Evolutionary conservation across 1,139 yeast species (phyloP), one percentile per base, ranked within the genome.

Genomic region (Saccharomyces hybrid): DNA sequence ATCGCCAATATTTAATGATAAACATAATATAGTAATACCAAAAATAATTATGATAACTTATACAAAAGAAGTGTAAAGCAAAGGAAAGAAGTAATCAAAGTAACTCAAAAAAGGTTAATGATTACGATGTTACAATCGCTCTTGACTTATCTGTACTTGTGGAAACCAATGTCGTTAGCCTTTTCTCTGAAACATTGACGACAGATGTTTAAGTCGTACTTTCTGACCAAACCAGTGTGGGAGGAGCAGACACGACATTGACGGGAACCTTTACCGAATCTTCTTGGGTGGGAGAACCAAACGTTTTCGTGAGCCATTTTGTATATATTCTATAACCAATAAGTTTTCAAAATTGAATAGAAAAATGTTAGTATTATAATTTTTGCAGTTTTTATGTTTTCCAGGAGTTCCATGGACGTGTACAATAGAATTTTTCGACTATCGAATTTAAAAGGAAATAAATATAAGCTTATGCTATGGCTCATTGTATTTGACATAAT

Each of bases 111-210:
- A 50, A 44, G 52, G 32, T n/a, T n/a, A 25, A 46, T 46, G 28
- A 46, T 23, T 46, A 27, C 31, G 9, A 46, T 46, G 16, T 46
- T 46, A 13, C 23, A 5, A 26, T n/a, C 30, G 5, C 16, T 7
- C 11, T 46, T 25, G 44, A 34, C 42, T 86, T 89, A 90, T 84
- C 97, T 93, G 93, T 81, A 88, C 84, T 95, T 95, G 93, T 83
- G 79, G 96, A 95, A 95, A 77, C 99, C 99, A 76, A 95, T 95
- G 81, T 93, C 98, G 78, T 83, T 78, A 73, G 99, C 99, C 83
- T 85, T 91, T 83, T 95, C 99, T 86, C 99, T 91, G 97, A 95
- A 95, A 82, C 97, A 93, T 85, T 95, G 99, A 88, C 99, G 96
- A 83, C 98, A 93, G 85, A 95, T 85, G 90, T 89, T 87, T 76